phyloP scores from a whole-genome alignment of 176 grass and related monocot genomes.

The Lolium rigidum region DNA sequence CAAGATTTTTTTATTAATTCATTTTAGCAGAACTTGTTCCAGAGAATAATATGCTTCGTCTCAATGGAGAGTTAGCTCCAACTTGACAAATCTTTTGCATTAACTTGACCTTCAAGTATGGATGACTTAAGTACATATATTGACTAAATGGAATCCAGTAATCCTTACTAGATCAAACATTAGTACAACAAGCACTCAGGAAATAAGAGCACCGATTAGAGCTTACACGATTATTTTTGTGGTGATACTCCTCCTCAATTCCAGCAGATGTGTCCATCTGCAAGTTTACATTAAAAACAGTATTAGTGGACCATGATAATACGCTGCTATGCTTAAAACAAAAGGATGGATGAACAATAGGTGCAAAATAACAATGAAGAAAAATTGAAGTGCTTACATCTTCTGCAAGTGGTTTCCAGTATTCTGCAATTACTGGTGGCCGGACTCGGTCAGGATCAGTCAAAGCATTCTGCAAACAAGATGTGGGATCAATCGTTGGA shows the following conservation, averaged over 20 bases:
- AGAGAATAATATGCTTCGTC: not conserved
- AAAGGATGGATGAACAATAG: conserved; percentile 16
- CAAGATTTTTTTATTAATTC: not conserved
- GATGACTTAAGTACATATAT: not conserved
- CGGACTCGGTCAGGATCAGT: conserved; percentile 72
- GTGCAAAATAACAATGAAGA: not conserved
- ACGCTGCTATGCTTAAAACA: not conserved
- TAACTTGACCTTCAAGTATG: not conserved
- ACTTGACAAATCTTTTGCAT: not conserved
- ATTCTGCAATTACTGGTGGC: conserved; percentile 83
- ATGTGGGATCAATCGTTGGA: conserved; percentile 2
- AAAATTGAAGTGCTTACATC: conserved; percentile 64
- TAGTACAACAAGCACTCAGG: not conserved
- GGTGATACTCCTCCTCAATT: conserved; percentile 91
- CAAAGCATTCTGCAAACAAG: conserved; percentile 72
- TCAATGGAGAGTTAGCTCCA: not conserved
- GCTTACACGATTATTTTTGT: conserved; percentile 96
- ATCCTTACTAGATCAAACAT: not conserved
- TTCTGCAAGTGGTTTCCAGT: conserved; percentile 95
- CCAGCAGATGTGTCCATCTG: conserved; percentile 93
- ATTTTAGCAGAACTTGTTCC: not conserved
- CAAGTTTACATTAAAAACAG: conserved; percentile 35
- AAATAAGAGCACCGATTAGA: not conserved
- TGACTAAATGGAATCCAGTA: not conserved
- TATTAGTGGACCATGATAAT: conserved; percentile 22